phyloP scores from a whole-genome alignment of 257 asterid genomes.

The Solanum paucissectum region DNA sequence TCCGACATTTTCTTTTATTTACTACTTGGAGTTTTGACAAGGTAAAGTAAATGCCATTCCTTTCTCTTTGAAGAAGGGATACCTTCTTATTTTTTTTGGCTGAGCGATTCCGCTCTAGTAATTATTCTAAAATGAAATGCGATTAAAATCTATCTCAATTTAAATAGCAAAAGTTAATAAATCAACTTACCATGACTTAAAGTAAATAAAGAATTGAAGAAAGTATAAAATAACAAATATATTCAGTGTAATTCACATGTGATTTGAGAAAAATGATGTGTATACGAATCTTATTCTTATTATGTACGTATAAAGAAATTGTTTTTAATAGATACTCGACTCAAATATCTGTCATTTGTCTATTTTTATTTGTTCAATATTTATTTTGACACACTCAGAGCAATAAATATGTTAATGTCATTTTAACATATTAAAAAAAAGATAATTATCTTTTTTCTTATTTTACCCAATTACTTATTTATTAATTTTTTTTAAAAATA shows the following conservation, averaged over 20 bases:
- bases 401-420: neutral
- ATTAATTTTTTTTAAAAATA: too few species aligned
- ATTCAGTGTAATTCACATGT: neutral
- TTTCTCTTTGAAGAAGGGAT: neutral
- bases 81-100: neutral
- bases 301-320: rapidly evolving
- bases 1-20: neutral
- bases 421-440: neutral
- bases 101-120: neutral
- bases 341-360: neutral
- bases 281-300: too few species aligned
- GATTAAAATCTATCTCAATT: neutral
- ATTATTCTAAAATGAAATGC: neutral
- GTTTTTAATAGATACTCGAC: neutral
- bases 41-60: neutral
- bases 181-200: neutral
- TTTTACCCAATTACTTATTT: neutral
- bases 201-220: neutral
- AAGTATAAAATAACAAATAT: neutral
- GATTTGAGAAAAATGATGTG: neutral
- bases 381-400: neutral
- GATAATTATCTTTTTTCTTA: too few species aligned
- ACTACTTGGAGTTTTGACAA: neutral
- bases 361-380: neutral
- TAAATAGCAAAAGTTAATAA: neutral